These are phyloP conservation scores for Aspergillus homomorphus DNA, from an alignment of 495 filamentous ascomycete genomes.

Conservation along the genomic window DNA sequence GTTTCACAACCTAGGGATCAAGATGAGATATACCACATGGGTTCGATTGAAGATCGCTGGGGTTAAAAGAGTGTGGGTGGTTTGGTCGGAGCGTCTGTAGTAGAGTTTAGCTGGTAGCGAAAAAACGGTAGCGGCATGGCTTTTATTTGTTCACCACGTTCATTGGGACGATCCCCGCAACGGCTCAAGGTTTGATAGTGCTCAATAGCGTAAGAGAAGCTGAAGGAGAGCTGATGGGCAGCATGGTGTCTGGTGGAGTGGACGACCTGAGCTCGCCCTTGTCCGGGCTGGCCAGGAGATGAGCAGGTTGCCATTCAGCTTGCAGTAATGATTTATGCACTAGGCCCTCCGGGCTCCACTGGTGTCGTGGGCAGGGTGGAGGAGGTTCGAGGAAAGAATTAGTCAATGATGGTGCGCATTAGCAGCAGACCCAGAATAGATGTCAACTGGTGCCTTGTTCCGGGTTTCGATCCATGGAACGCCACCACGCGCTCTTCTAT, in stretches of 20 bases:
- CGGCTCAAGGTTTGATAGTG: conserved; percentile 15
- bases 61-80: conserved; percentile 3
- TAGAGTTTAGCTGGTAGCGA: background rate
- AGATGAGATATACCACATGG: conserved; percentile 1
- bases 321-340: conserved; percentile 14
- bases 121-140: background rate
- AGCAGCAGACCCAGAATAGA: conserved; percentile 1
- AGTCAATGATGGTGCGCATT: conserved; percentile 7
- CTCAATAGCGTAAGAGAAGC: conserved; percentile 8
- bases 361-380: conserved; percentile 2
- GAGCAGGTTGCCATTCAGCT: conserved; percentile 2
- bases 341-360: conserved; percentile 4
- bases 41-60: background rate
- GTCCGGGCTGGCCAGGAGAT: conserved; percentile 1
- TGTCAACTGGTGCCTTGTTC: conserved; percentile 3
- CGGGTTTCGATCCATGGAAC: conserved; percentile 1
- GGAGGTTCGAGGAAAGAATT: background rate
- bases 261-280: conserved; percentile 5
- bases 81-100: background rate
- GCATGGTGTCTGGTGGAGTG: background rate
- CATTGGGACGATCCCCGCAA: background rate
- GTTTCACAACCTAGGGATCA: background rate
- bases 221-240: background rate
- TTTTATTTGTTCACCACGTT: background rate
- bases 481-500: conserved; percentile 5